Base-by-base conservation (phyloP, 805 yeast genomes). In the Spathaspora hagerdaliae region DNA sequence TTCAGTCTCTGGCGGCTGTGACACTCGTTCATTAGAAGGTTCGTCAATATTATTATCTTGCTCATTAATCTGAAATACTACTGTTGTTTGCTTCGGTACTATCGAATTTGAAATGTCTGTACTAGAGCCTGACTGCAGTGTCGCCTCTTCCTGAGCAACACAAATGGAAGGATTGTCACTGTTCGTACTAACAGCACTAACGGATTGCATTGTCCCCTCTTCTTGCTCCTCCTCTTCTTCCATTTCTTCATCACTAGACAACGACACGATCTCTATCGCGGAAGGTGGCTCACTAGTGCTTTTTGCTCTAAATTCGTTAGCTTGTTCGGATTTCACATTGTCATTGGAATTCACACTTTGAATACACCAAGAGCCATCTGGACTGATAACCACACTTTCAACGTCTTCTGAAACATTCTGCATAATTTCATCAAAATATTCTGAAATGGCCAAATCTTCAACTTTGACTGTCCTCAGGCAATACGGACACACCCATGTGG, bases 401-500 rank as follows among this genome's bases (percentile, higher is more conserved):
- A 77, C 79, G 10, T 79, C 80, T 2, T 71, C 77, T 2, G 64
- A 59, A 0, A 90, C 81, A 2, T 60, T 56, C 1, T 71, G 58
- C 15, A 92, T 57, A 41, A 92, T 80, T 11, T 84, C 85, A 36
- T 61, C 57, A 41, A 87, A 78, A 58, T 81, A 92, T 49, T 87
- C 96, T 52, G 87, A 89, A 0, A 90, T 69, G 0, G 85, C 82
- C 43, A 94, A 60, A 49, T 83, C 83, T 12, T 75, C 75, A 12
- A 82, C 67, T 1, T 70, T 64, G 2, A 88, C 65, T 2, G 58
- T 58, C 5, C 64, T 67, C 49, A 77, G 78, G 60, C 99, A 94
- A 3, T 88, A 74, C 0, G 97, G 97, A 58, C 99, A 94, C 42
- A 68, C 67, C 97, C 97, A 92, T 0, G 87, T 79, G 0, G 96